Conservation (phyloP, 331 rosid genomes). For the Prunus yedoensis region DNA sequence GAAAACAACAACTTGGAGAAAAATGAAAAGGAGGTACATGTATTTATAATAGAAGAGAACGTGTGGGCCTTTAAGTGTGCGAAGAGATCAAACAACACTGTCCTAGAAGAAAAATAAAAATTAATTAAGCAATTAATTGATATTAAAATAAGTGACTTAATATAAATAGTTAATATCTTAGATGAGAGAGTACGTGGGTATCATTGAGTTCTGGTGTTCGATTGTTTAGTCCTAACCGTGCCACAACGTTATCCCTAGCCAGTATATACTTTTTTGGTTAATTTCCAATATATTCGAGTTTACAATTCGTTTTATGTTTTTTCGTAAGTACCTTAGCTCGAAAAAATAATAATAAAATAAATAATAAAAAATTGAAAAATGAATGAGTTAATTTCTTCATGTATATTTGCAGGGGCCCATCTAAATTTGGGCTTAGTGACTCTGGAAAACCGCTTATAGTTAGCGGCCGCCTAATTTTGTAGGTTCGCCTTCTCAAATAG, state of each 20-base stretch:
- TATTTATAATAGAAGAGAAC: slow-evolving; percentile 57
- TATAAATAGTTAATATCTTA: slow-evolving; percentile 1
- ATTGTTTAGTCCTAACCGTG: slow-evolving; percentile 16
- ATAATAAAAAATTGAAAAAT: neutral
- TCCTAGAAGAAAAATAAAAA: neutral
- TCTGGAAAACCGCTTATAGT: slow-evolving; percentile 20
- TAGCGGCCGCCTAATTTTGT: slow-evolving; percentile 39
- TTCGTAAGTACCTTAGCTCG: rapidly evolving
- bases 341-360: too few relatives aligned
- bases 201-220: slow-evolving; percentile 15
- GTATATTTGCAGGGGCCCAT: neutral
- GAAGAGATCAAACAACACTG: slow-evolving; percentile 10
- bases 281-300: too few relatives aligned
- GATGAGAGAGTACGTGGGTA: neutral
- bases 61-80: slow-evolving; percentile 33
- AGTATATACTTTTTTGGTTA: too few relatives aligned
- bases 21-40: slow-evolving; percentile 21
- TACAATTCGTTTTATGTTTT: too few relatives aligned
- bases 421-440: neutral
- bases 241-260: neutral
- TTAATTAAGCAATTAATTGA: too few relatives aligned
- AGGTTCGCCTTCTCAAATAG: slow-evolving; percentile 1
- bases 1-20: slow-evolving; percentile 19
- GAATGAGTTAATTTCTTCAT: neutral
- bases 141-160: neutral